phyloP scores from a whole-genome alignment of 352 stramenopile species.

The Phytophthora hibernalis region DNA sequence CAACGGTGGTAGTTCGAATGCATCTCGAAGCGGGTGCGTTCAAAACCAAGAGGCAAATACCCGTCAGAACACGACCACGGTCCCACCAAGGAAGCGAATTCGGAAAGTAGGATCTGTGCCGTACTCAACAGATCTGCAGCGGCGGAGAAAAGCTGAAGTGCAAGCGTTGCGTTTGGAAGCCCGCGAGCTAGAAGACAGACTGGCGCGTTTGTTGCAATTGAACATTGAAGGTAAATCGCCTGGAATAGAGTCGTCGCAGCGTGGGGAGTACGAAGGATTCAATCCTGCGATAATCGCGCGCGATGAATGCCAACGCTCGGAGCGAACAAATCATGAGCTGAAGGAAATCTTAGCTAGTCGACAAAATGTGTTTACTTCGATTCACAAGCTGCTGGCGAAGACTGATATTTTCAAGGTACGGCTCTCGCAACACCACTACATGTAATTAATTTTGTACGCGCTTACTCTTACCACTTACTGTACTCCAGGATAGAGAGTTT shows the following conservation, averaged over 20 bases:
- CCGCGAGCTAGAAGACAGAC: constrained; percentile 4
- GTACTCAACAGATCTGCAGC: constrained; percentile 24
- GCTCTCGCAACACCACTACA: background rate
- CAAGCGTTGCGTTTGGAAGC: constrained; percentile 6
- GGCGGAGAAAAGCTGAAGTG: constrained; percentile 11
- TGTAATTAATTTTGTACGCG: background rate
- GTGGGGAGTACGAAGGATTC: background rate
- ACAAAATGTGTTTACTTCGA: background rate
- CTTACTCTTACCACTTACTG: background rate
- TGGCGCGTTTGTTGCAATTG: background rate
- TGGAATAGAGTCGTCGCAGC: background rate
- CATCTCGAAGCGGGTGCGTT: background rate
- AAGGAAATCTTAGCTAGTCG: constrained; percentile 5
- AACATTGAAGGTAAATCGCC: background rate
- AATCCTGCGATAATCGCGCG: background rate
- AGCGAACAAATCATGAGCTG: constrained; percentile 12
- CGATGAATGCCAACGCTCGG: background rate
- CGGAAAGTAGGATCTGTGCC: constrained; percentile 21
- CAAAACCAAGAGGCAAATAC: background rate
- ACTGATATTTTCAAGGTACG: constrained; percentile 1
- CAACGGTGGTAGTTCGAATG: background rate
- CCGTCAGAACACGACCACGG: background rate
- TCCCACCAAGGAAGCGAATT: constrained; percentile 17
- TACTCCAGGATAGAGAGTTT: constrained; percentile 5
- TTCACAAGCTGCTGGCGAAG: background rate